A percentile compares a stretch with the other conserved stretches of the same genome.
phyloP scores from a whole-genome alignment of 176 grass and related monocot species.

The Triticum turgidum region DNA sequence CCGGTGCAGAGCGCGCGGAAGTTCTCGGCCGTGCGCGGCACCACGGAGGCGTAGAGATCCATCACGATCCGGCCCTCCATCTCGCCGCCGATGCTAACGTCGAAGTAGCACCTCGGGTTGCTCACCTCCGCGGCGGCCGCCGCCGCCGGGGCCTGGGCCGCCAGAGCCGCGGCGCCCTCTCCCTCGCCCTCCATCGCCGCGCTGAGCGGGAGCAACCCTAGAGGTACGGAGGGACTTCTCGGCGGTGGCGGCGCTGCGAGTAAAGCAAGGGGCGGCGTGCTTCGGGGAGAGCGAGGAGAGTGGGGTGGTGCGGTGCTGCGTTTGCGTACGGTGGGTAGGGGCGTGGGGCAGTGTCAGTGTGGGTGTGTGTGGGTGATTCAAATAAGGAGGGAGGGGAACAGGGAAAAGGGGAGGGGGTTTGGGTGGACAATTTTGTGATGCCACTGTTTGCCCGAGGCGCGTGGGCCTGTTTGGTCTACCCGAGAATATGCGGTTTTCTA shows the following conservation, averaged over 20 bases:
- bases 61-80: conserved; percentile 89
- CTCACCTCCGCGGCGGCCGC: not conserved
- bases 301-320: not conserved
- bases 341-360: not conserved
- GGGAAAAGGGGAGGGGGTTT: not conserved
- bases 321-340: not conserved
- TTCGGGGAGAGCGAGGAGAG: conserved; percentile 31
- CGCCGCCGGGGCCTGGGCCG: not conserved
- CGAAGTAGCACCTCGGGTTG: conserved; percentile 80
- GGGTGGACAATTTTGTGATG: not conserved
- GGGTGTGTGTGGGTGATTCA: conserved; percentile 44
- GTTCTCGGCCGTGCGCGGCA: conserved; percentile 81
- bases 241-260: conserved; percentile 17
- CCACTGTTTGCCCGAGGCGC: not conserved
- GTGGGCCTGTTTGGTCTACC: not conserved
- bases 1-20: conserved; percentile 96
- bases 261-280: not conserved
- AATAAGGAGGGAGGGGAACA: conserved; percentile 33
- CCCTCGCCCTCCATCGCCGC: conserved; percentile 39
- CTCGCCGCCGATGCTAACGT: conserved; percentile 81
- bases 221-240: not conserved
- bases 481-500: not conserved
- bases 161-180: conserved; percentile 23
- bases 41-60: conserved; percentile 71
- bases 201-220: conserved; percentile 27